Conservation (phyloP, 2,329 filamentous ascomycete genomes). For the Ceratocystiopsis brevicomis region DNA sequence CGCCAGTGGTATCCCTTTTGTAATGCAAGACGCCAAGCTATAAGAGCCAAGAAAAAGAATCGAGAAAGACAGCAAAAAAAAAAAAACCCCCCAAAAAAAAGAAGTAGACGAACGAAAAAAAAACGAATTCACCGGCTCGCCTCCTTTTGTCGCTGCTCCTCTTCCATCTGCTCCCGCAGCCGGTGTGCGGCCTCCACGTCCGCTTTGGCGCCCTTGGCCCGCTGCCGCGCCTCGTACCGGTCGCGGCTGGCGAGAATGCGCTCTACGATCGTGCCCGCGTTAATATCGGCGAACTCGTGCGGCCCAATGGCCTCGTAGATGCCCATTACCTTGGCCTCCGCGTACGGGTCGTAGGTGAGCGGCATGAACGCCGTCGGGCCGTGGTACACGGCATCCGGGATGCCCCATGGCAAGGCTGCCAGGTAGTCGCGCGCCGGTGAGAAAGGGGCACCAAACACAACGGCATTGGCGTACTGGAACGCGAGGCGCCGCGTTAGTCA, state of each 20-base stretch:
- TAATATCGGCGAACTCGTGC: slow-evolving; percentile 72
- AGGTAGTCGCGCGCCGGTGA: slow-evolving; percentile 67
- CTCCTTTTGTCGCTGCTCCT: slow-evolving; percentile 33
- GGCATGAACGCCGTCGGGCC: slow-evolving; percentile 88
- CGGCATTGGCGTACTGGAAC: slow-evolving; percentile 60
- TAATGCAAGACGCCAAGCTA: not conserved
- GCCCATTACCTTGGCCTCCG: slow-evolving; percentile 58
- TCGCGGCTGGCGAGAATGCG: slow-evolving; percentile 74
- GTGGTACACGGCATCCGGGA: slow-evolving; percentile 73
- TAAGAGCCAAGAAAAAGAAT: not conserved
- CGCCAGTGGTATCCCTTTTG: not conserved
- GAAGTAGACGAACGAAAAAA: not conserved
- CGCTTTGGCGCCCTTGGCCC: slow-evolving; percentile 75
- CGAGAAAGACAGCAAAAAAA: not conserved
- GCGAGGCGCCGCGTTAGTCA: slow-evolving; percentile 1
- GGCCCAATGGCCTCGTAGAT: slow-evolving; percentile 64
- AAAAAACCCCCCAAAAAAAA: not conserved
- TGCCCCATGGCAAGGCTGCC: slow-evolving; percentile 50
- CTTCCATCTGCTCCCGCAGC: slow-evolving; percentile 42
- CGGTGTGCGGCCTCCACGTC: slow-evolving; percentile 50
- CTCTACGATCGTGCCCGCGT: slow-evolving; percentile 79
- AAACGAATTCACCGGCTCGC: slow-evolving; percentile 10
- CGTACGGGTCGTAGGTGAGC: slow-evolving; percentile 62
- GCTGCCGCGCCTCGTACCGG: slow-evolving; percentile 80
- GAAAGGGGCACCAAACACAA: slow-evolving; percentile 82